Base-by-base conservation (phyloP, 805 yeast genomes). In the Kregervanrija delftensis region DNA sequence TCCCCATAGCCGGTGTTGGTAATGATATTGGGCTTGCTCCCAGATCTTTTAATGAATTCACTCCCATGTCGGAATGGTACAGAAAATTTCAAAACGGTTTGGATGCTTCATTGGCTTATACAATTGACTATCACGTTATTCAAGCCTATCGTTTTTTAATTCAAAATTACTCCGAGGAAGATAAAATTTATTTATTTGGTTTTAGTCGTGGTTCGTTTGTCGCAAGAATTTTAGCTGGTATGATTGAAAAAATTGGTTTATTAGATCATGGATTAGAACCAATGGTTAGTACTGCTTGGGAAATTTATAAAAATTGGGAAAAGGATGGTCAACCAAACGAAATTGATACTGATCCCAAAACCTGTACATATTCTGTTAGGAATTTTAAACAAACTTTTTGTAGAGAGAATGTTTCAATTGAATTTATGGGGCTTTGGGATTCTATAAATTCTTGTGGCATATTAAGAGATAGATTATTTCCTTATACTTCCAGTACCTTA, bases 351-450 rank as follows among this genome's bases (percentile, higher is more conserved):
- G 66, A 65, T 40, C 44, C 44, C 5, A 28, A 17, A 14, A 44
- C n/a, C 63, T 71, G 17, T 69, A 67, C 74, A 2, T 65, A 68
- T 3, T 67, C 77, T 1, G 61, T 77, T 33, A 71, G 76, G 2
- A 82, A 77, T 50, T 82, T 80, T 57, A 73, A 68, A 48, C 65
- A 63, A 39, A 76, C 81, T 0, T 82, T 81, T 54, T 71, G 78
- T 40, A 52, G 65, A 4, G 59, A 63, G 5, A 52, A 59, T 2
- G 73, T 77, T 3, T 54, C 53, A 8, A 68, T 82, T 40, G 72
- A 73, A 49, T 79, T 80, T 47, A 74, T 81, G 71, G 88, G 88
- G 0, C 59, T 82, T 14, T 82, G 83, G 73, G 89, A 82, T 60
- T 76, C 86, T 0, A 79, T 81, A 14, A 80, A 79, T 55, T 79